phyloP scores from a whole-genome alignment of 345 rosid species.

The Salix arbutifolia region DNA sequence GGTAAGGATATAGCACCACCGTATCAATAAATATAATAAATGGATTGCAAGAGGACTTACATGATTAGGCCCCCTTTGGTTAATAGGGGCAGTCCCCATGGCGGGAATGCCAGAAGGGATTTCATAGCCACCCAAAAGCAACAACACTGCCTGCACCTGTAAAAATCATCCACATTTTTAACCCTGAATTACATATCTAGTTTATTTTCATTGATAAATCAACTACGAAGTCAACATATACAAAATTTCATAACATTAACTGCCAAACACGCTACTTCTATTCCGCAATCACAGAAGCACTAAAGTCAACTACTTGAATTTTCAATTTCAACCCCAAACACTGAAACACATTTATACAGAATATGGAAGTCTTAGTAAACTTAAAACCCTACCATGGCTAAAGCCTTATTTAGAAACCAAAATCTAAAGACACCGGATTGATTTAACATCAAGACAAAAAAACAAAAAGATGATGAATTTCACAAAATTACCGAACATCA shows the following conservation, averaged over 20 bases:
- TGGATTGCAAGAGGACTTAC: not conserved
- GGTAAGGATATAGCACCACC: not conserved
- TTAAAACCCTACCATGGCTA: not conserved
- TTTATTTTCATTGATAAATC: not conserved
- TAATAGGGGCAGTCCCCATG: slow-evolving; percentile 20
- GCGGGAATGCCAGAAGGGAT: slow-evolving; percentile 42
- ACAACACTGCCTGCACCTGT: slow-evolving; percentile 46
- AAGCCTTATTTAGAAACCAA: not conserved
- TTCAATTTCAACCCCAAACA: not conserved
- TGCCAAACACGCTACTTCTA: not conserved
- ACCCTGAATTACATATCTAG: not conserved
- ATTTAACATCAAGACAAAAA: not conserved
- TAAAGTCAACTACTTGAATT: not conserved
- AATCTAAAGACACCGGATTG: not conserved
- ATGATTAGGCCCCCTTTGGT: slow-evolving; percentile 18
- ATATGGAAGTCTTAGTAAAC: not conserved
- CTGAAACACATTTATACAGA: not conserved
- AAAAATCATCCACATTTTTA: not conserved
- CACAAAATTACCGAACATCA: not conserved
- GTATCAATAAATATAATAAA: not conserved
- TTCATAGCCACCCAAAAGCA: slow-evolving; percentile 47
- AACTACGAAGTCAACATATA: not conserved
- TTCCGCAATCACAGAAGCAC: not conserved
- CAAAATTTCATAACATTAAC: not conserved
- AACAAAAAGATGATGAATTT: not conserved